Percentiles rank a stretch among this genome's conserved stretches.
phyloP scores from a whole-genome alignment of 106 monocot genomes.

The Apostasia ramifera region DNA sequence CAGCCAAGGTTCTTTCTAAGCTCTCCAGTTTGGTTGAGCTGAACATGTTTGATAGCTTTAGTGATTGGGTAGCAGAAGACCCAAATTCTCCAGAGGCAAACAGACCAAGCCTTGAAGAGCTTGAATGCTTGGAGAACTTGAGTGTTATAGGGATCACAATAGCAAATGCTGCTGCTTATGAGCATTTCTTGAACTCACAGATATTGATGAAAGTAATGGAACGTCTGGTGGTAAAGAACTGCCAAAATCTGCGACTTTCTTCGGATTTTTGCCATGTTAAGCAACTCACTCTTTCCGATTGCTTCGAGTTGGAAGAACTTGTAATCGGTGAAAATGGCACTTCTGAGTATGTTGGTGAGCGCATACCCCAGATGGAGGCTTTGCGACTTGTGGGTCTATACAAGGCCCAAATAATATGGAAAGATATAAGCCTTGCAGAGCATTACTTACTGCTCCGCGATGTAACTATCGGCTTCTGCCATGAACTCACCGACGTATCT shows the following conservation, averaged over 20 bases:
- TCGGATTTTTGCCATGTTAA: neutral
- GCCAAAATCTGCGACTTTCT: conserved; percentile 9
- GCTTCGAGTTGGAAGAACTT: neutral
- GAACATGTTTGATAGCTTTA: neutral
- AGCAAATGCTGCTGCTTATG: neutral
- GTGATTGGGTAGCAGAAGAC: neutral
- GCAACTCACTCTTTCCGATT: neutral
- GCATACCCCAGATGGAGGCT: neutral
- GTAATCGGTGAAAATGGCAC: neutral
- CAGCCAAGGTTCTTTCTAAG: neutral
- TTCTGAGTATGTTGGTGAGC: neutral
- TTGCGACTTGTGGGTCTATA: conserved; percentile 1
- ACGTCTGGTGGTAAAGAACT: conserved; percentile 12
- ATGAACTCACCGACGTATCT: conserved; percentile 12
- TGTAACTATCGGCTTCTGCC: conserved; percentile 18
- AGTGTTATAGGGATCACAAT: conserved; percentile 4
- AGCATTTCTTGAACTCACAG: conserved; percentile 1
- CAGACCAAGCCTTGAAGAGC: conserved; percentile 1
- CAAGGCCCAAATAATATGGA: conserved; percentile 4
- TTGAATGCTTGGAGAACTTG: neutral
- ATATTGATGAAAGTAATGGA: neutral
- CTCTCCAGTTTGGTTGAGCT: conserved; percentile 4
- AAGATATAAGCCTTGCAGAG: neutral
- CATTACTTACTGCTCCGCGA: conserved; percentile 8
- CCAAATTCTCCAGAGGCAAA: neutral